Conservation (phyloP, 805 yeast genomes). For the Danielia reshetovae region DNA sequence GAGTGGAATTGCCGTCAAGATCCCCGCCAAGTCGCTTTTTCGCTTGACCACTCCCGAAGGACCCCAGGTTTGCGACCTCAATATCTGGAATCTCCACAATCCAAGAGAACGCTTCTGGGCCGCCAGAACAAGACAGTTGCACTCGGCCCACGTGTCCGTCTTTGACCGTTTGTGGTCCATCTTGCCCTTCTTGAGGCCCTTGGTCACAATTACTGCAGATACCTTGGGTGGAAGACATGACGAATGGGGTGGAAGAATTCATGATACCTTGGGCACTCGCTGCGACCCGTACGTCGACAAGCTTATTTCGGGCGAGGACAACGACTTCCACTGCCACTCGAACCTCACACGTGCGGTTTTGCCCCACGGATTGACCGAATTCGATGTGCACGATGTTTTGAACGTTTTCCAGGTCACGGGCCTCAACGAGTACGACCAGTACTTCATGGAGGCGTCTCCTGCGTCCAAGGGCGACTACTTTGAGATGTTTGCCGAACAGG, state of each 20-base stretch:
- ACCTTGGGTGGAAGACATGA: slow-evolving; percentile 53
- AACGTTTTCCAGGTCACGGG: slow-evolving; percentile 72
- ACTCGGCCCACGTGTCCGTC: slow-evolving; percentile 58
- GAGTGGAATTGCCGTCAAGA: slow-evolving; percentile 58
- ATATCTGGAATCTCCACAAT: slow-evolving; percentile 58
- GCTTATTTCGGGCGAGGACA: slow-evolving; percentile 58
- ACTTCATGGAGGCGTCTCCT: slow-evolving; percentile 69
- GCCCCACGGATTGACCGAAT: slow-evolving; percentile 60
- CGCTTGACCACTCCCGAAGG: slow-evolving; percentile 63
- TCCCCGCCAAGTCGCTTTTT: slow-evolving; percentile 58
- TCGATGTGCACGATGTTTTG: slow-evolving; percentile 64
- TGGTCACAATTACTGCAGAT: slow-evolving; percentile 62
- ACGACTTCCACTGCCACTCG: slow-evolving; percentile 65
- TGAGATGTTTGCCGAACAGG: slow-evolving; percentile 65
- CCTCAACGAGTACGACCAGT: slow-evolving; percentile 59
- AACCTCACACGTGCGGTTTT: slow-evolving; percentile 56
- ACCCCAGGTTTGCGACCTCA: slow-evolving; percentile 68
- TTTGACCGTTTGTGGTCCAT: slow-evolving; percentile 64
- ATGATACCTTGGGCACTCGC: slow-evolving; percentile 64
- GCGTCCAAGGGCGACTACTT: slow-evolving; percentile 57
- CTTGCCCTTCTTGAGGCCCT: slow-evolving; percentile 61
- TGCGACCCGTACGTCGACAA: slow-evolving; percentile 70
- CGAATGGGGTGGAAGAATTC: slow-evolving; percentile 63
- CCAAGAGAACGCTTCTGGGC: slow-evolving; percentile 70
- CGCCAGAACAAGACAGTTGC: slow-evolving; percentile 62